phyloP scores from a whole-genome alignment of 495 filamentous ascomycete genomes.

The Rostrohypoxylon terebratum region DNA sequence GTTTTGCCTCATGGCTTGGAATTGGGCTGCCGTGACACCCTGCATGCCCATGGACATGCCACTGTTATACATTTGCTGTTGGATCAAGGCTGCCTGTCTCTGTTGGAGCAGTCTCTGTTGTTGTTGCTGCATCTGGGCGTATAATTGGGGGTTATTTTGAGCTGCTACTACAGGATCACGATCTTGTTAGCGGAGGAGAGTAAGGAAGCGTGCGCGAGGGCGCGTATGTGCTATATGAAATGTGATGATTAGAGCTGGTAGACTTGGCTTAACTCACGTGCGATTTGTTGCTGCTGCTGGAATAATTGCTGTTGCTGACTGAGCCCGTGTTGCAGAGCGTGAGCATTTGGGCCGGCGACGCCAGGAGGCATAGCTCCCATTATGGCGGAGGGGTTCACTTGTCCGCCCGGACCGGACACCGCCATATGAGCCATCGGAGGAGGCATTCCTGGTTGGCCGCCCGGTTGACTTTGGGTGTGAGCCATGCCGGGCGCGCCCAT shows the following conservation, averaged over 20 bases:
- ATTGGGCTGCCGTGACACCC: slow-evolving; percentile 64
- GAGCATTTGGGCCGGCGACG: slow-evolving; percentile 74
- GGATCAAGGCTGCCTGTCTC: slow-evolving; percentile 52
- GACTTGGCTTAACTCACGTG: slow-evolving; percentile 25
- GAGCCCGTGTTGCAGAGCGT: slow-evolving; percentile 79
- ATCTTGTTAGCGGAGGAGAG: slow-evolving; percentile 29
- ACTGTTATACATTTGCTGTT: slow-evolving; percentile 60
- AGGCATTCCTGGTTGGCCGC: slow-evolving; percentile 73
- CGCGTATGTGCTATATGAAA: not conserved
- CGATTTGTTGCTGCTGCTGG: slow-evolving; percentile 61
- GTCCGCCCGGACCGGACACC: slow-evolving; percentile 82
- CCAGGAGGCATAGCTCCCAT: slow-evolving; percentile 85
- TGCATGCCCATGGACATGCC: slow-evolving; percentile 69
- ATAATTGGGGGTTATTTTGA: slow-evolving; percentile 62
- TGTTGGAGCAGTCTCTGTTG: slow-evolving; percentile 59
- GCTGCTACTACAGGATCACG: slow-evolving; percentile 47
- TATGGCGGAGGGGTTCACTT: slow-evolving; percentile 81
- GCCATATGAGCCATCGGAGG: slow-evolving; percentile 81
- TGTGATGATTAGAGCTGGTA: not conserved
- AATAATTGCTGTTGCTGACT: slow-evolving; percentile 73
- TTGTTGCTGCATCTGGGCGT: slow-evolving; percentile 62
- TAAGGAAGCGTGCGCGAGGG: not conserved
- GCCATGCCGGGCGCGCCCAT: slow-evolving; percentile 69
- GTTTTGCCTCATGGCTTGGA: slow-evolving; percentile 65
- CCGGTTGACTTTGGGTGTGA: slow-evolving; percentile 75